Evolutionary conservation across 2,329 filamentous ascomycete genomes (phyloP).

Genomic region (Lecanicillium sp.): DNA sequence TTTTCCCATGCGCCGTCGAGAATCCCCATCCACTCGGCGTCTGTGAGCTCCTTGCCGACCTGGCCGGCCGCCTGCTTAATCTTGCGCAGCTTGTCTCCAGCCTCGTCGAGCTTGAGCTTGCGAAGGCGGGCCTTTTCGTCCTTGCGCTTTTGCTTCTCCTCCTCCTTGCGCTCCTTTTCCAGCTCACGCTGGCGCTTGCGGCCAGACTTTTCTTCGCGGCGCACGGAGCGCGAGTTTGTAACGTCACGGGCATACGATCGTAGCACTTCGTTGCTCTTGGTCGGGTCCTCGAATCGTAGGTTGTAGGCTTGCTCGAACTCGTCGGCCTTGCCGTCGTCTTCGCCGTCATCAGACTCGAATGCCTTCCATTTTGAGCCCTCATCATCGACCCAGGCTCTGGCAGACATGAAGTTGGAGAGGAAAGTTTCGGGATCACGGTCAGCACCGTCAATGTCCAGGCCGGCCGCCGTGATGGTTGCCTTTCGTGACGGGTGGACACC

Average conservation of each 20-base stretch:
- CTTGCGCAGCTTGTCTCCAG: constrained; percentile 76
- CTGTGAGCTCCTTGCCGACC: constrained; percentile 54
- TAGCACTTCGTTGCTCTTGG: constrained; percentile 78
- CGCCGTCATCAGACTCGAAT: constrained; percentile 89
- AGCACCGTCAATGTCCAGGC: constrained; percentile 64
- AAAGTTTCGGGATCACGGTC: constrained; percentile 88
- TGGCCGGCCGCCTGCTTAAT: constrained; percentile 86
- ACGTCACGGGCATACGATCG: constrained; percentile 85
- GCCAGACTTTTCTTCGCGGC: constrained; percentile 71
- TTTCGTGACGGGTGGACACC: constrained; percentile 51
- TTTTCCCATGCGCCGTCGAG: constrained; percentile 86
- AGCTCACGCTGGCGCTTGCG: constrained; percentile 72
- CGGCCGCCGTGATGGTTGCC: constrained; percentile 36
- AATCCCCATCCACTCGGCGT: constrained; percentile 78
- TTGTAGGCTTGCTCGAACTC: constrained; percentile 92
- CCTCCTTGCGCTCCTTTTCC: constrained; percentile 70
- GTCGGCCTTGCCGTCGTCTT: constrained; percentile 70
- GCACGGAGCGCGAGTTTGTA: constrained; percentile 72
- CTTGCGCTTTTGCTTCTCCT: constrained; percentile 65
- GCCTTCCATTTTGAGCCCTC: constrained; percentile 63
- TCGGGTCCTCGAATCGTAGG: constrained; percentile 87
- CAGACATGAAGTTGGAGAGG: constrained; percentile 90
- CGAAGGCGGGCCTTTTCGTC: constrained; percentile 77
- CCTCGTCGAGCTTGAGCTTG: constrained; percentile 84
- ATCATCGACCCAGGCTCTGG: constrained; percentile 78